Percentiles rank a stretch among this genome's conserved stretches.
Conservation (phyloP, 805 yeast genomes). For the Kluyveromyces aestuarii region DNA sequence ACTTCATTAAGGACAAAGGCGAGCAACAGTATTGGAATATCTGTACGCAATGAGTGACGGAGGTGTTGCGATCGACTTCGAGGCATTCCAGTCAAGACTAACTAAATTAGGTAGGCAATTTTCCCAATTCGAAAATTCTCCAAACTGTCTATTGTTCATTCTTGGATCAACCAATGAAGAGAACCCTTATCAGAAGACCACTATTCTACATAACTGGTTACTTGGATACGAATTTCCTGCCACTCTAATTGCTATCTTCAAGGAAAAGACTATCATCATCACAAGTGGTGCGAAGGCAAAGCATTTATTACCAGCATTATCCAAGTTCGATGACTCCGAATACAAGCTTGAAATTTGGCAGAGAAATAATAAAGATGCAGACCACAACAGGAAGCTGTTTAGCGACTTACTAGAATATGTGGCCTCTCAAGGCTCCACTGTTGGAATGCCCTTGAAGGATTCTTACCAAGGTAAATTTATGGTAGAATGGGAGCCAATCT, state of each 20-base stretch:
- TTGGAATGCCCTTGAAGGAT: constrained; percentile 72
- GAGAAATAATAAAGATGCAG: constrained; percentile 67
- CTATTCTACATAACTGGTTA: constrained; percentile 83
- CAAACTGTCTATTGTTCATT: constrained; percentile 48
- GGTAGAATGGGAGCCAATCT: constrained; percentile 58
- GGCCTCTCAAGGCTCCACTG: constrained; percentile 35
- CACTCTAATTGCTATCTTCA: constrained; percentile 60
- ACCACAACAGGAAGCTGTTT: constrained; percentile 61
- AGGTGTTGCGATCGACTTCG: constrained; percentile 25
- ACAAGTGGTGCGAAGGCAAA: constrained; percentile 83
- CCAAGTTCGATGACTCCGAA: constrained; percentile 39
- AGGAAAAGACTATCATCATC: constrained; percentile 50
- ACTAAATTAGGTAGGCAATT: constrained; percentile 19
- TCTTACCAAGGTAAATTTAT: constrained; percentile 76
- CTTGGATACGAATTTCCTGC: constrained; percentile 95
- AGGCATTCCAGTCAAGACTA: constrained; percentile 22
- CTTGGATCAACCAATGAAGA: constrained; percentile 84
- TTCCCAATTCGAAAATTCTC: constrained; percentile 23
- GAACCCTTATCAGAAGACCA: constrained; percentile 81
- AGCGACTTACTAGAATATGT: constrained; percentile 42
- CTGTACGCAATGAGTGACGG: constrained; percentile 17
- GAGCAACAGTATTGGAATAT: not conserved
- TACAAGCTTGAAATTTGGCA: constrained; percentile 49
- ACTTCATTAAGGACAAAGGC: not conserved
- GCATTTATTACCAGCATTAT: constrained; percentile 38